Base-by-base conservation (phyloP, 495 filamentous ascomycete species). In the Immersiella caudata region DNA sequence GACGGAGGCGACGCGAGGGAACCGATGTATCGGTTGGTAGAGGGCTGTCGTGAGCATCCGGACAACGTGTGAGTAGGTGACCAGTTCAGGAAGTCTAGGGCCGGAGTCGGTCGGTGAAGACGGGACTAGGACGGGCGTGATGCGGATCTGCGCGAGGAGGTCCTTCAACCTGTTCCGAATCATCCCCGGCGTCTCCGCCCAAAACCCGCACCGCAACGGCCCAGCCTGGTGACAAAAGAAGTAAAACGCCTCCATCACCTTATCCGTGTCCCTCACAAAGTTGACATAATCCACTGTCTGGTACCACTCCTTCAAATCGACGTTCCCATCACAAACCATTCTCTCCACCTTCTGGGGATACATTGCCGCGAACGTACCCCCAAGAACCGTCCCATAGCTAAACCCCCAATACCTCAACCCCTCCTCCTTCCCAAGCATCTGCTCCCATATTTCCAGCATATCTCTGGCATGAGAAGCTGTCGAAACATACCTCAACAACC, bases 11-110 rank as follows among this genome's bases (percentile, higher is more conserved):
- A 91, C 71, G 1, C 78, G 70, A 0, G 82, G 82, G 74, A 92
- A 93, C 40, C 78, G 76, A 21, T 74, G 55, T n/a, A 90, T 70
- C 0, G 91, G 91, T 33, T 82, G 77, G 67, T 93, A 93, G 12
- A 90, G 71, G 6, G 79, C 66, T 0, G 67, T 67, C 33, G 86
- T 83, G 12, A 89, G 75, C 33, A 84, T 68, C 16, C 70, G 73
- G 12, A 76, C 76, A 24, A 84, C 65, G 35, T 76, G 75, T 18
- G 80, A 80, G 70, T 79, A 84, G 12, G 79, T 79, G 18, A 84
- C 68, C 16, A 82, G 65, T 33, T 79, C 72, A 0, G 79, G 77
- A 33, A 80, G 77, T 36, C 75, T 71, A 1, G 79, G 73, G 18
- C 71, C 72, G 20, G 64, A 27, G 16, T 40, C n/a, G 18, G 24